A percentile compares a stretch with the other conserved stretches of the same genome.
phyloP scores from a whole-genome alignment of 805 yeast species.

The Saturnispora silvae region DNA sequence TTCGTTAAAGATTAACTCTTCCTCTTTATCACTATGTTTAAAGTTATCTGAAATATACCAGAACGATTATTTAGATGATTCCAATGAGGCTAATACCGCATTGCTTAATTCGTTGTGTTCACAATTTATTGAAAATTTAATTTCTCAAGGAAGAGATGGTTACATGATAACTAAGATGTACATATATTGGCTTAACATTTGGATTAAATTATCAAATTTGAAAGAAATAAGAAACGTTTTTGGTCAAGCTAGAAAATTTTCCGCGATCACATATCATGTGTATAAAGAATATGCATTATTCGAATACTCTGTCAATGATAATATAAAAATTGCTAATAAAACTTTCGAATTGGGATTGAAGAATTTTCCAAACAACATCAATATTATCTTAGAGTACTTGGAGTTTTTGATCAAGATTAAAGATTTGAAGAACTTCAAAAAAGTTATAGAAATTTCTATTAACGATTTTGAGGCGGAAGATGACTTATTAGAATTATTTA shows the following conservation, averaged over 20 bases:
- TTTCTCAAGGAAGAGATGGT: constrained; percentile 18
- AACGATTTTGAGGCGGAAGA: constrained; percentile 32
- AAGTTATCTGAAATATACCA: constrained; percentile 65
- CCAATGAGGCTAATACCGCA: too few species aligned
- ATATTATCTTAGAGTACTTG: constrained; percentile 58
- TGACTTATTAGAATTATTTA: constrained; percentile 38
- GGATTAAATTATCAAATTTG: constrained; percentile 40
- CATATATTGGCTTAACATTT: constrained; percentile 57
- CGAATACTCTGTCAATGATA: constrained; percentile 61
- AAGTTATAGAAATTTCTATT: constrained; percentile 69
- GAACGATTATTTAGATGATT: constrained; percentile 37
- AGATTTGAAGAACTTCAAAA: constrained; percentile 64
- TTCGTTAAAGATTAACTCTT: constrained; percentile 57
- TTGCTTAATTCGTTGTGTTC: constrained; percentile 43
- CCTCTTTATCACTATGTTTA: constrained; percentile 54
- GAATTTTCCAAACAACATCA: constrained; percentile 37
- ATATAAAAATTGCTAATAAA: constrained; percentile 59
- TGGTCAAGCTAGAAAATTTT: constrained; percentile 54
- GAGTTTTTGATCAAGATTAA: constrained; percentile 58
- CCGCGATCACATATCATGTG: constrained; percentile 59
- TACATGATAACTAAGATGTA: constrained; percentile 49
- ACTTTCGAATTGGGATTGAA: constrained; percentile 75
- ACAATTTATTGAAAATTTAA: constrained; percentile 37
- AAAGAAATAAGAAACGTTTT: constrained; percentile 63
- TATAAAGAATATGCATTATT: constrained; percentile 74